phyloP scores from a whole-genome alignment of 192 early-diverging fungal genomes.

The Rhizophagus sp. region DNA sequence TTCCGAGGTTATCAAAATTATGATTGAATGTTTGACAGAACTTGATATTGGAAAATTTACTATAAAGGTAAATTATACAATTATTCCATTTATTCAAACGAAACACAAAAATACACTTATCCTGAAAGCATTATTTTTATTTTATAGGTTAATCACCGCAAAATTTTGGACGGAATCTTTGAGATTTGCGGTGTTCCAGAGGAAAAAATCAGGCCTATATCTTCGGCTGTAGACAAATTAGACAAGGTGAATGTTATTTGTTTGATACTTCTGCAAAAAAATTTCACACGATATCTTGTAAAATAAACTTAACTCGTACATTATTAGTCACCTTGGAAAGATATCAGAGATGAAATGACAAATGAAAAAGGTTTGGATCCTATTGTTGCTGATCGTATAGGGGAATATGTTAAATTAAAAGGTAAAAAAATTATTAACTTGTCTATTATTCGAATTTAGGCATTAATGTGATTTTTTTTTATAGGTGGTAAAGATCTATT shows the following conservation, averaged over 20 bases:
- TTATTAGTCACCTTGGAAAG: constrained; percentile 78
- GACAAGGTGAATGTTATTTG: constrained; percentile 67
- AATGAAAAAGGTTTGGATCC: constrained; percentile 86
- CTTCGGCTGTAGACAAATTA: constrained; percentile 97
- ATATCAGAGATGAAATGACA: constrained; percentile 93
- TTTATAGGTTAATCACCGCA: constrained; percentile 90
- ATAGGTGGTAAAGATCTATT: constrained; percentile 75
- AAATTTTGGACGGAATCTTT: constrained; percentile 97
- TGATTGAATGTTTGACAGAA: constrained; percentile 75
- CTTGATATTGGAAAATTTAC: constrained; percentile 89
- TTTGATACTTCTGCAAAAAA: not conserved
- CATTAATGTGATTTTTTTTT: not conserved
- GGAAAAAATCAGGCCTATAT: constrained; percentile 87
- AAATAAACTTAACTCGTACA: no score
- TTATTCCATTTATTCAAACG: constrained; percentile 24
- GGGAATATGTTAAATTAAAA: constrained; percentile 84
- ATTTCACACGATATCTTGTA: no score
- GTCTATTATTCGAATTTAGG: not conserved
- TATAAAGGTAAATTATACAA: constrained; percentile 67
- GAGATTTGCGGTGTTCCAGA: constrained; percentile 91
- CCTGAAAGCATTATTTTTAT: not conserved
- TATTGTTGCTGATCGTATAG: constrained; percentile 87
- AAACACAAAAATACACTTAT: not conserved
- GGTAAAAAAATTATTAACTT: constrained; percentile 36
- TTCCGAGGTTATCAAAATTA: constrained; percentile 81